Percentiles rank a stretch among this genome's conserved stretches.
Conservation (phyloP, 768 basidiomycete genomes). For the Lanmaoa pseudosensibilis region DNA sequence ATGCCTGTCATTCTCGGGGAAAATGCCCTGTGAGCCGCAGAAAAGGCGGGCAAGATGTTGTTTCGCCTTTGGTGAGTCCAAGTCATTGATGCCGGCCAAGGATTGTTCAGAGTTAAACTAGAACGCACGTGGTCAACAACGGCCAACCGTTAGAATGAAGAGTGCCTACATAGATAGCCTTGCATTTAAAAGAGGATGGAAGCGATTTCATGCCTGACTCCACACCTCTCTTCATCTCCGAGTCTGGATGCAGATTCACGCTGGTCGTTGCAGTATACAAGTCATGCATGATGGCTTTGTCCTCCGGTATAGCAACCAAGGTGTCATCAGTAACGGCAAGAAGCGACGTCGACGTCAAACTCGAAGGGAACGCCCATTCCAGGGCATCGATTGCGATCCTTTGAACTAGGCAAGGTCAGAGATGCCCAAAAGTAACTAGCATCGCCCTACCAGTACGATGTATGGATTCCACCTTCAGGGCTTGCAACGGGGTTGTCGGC, state of each 20-base stretch:
- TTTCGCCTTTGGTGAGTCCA: not conserved
- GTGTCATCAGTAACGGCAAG: not conserved
- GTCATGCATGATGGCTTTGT: not conserved
- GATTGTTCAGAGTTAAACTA: slow-evolving; percentile 14
- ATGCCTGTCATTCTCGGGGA: slow-evolving; percentile 3
- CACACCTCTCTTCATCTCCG: slow-evolving; percentile 10
- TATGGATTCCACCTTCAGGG: slow-evolving; percentile 6
- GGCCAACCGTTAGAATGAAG: not conserved
- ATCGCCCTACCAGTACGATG: slow-evolving; percentile 1
- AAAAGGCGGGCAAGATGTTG: not conserved
- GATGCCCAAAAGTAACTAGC: not conserved
- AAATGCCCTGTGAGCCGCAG: slow-evolving; percentile 3
- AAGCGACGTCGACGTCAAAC: not conserved
- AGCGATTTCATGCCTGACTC: slow-evolving; percentile 10
- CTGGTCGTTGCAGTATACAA: slow-evolving; percentile 8
- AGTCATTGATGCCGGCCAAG: not conserved
- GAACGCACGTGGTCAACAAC: not conserved
- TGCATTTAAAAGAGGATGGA: not conserved
- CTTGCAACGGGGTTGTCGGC: not conserved
- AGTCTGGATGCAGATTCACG: not conserved
- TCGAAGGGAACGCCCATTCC: not conserved
- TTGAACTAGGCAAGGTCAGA: slow-evolving; percentile 10
- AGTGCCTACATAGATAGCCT: slow-evolving; percentile 5
- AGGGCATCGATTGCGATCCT: slow-evolving; percentile 3
- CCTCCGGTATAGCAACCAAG: not conserved